These are phyloP conservation scores for Fusarium siculi DNA, from an alignment of 2,329 filamentous ascomycete species.

Conservation along the genomic window DNA sequence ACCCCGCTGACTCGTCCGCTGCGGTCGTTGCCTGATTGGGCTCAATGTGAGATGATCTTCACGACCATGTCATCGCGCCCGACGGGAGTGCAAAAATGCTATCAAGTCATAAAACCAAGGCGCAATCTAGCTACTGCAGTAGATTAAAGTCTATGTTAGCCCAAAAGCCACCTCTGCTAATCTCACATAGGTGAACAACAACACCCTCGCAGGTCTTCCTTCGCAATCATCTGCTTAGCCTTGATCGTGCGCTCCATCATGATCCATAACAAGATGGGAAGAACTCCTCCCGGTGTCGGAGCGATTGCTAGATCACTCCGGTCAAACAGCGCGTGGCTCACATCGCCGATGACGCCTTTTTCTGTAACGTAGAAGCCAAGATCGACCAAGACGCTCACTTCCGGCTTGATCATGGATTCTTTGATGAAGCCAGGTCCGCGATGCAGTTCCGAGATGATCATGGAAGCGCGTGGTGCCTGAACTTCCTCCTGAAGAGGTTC, in stretches of 20 bases:
- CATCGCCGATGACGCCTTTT: not conserved
- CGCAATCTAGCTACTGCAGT: too few species aligned
- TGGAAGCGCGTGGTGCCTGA: not conserved
- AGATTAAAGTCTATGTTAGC: too few species aligned
- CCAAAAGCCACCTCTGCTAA: too few species aligned
- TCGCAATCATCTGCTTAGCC: not conserved
- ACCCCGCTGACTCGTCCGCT: not conserved
- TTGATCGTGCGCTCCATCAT: not conserved
- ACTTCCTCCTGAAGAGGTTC: rapidly evolving
- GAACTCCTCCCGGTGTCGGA: not conserved
- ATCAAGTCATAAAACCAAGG: too few species aligned
- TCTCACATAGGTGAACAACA: not conserved
- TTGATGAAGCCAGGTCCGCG: not conserved
- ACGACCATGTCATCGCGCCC: not conserved
- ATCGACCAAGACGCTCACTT: not conserved
- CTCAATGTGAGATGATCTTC: not conserved
- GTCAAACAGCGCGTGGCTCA: not conserved
- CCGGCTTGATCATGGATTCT: rapidly evolving
- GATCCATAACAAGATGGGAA: not conserved
- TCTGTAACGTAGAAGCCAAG: not conserved
- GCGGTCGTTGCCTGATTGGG: not conserved
- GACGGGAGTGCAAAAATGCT: too few species aligned
- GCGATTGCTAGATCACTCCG: not conserved
- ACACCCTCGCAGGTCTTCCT: not conserved
- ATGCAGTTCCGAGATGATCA: not conserved